Conservation (phyloP, 805 yeast species). For the Clavispora carvajalis region DNA sequence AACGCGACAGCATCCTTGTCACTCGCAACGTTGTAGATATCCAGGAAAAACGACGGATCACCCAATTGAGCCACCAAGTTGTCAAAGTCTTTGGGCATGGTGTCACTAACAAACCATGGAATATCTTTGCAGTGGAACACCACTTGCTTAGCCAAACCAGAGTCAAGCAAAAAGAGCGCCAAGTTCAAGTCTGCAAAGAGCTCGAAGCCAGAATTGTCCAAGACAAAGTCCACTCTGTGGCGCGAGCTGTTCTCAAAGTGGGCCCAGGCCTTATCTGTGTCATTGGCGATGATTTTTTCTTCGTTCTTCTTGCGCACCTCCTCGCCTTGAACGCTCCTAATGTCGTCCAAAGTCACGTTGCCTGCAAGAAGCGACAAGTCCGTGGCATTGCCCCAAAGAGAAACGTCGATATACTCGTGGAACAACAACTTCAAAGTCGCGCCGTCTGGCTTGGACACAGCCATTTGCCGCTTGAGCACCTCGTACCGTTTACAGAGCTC, state of each 20-base stretch:
- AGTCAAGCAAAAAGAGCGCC: conserved; percentile 46
- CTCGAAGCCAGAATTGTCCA: conserved; percentile 95
- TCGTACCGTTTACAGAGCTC: conserved; percentile 66
- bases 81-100: conserved; percentile 75
- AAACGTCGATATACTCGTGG: conserved; percentile 78
- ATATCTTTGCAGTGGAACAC: conserved; percentile 82
- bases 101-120: conserved; percentile 98
- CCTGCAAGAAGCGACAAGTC: conserved; percentile 87
- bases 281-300: conserved; percentile 72
- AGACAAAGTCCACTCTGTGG: conserved; percentile 69
- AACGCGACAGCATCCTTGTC: conserved; percentile 18
- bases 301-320: conserved; percentile 80
- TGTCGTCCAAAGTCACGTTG: conserved; percentile 77
- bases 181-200: conserved; percentile 75
- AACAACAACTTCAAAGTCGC: conserved; percentile 55
- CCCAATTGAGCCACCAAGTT: conserved; percentile 52
- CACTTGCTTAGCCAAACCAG: conserved; percentile 57
- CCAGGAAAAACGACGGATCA: conserved; percentile 47
- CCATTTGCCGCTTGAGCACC: conserved; percentile 31
- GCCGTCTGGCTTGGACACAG: conserved; percentile 18
- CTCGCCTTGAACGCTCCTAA: conserved; percentile 86
- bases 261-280: conserved; percentile 64
- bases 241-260: conserved; percentile 27
- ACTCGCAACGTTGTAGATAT: conserved; percentile 18
- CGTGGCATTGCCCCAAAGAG: conserved; percentile 98